phyloP scores from a whole-genome alignment of 805 yeast genomes.

The Saccharomyces eubayanus region DNA sequence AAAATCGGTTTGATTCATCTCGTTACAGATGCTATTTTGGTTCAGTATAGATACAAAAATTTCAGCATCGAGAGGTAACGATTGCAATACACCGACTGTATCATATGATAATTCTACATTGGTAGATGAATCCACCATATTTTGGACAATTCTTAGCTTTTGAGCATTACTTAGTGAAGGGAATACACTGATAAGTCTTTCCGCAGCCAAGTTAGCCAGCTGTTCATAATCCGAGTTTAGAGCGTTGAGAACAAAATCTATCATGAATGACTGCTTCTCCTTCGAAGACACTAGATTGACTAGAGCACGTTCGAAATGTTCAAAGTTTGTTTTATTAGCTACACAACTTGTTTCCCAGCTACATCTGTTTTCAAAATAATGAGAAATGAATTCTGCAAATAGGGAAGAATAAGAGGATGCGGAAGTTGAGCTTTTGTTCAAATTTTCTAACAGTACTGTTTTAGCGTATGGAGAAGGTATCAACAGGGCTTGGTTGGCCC shows the following conservation, averaged over 20 bases:
- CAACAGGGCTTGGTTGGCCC: constrained; percentile 57
- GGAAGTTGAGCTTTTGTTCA: constrained; percentile 31
- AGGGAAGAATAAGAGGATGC: constrained; percentile 37
- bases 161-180: constrained; percentile 45
- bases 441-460: constrained; percentile 37
- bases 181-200: constrained; percentile 50
- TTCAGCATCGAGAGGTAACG: constrained; percentile 45
- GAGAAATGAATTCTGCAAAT: constrained; percentile 38
- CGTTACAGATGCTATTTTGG: constrained; percentile 48
- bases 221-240: constrained; percentile 39
- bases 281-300: constrained; percentile 52
- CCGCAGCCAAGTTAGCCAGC: constrained; percentile 41
- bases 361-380: constrained; percentile 41
- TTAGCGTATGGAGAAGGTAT: constrained; percentile 51
- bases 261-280: constrained; percentile 49
- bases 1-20: constrained; percentile 33
- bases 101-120: constrained; percentile 41
- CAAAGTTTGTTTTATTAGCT: constrained; percentile 42
- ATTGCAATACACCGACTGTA: constrained; percentile 45
- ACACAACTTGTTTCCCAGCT: constrained; percentile 38
- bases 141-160: constrained; percentile 50
- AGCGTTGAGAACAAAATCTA: constrained; percentile 51
- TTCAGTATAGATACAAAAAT: constrained; percentile 52
- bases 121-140: constrained; percentile 48
- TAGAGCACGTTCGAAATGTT: constrained; percentile 48